Conservation (phyloP, 306 rosid species). For the Quillaja saponaria region DNA sequence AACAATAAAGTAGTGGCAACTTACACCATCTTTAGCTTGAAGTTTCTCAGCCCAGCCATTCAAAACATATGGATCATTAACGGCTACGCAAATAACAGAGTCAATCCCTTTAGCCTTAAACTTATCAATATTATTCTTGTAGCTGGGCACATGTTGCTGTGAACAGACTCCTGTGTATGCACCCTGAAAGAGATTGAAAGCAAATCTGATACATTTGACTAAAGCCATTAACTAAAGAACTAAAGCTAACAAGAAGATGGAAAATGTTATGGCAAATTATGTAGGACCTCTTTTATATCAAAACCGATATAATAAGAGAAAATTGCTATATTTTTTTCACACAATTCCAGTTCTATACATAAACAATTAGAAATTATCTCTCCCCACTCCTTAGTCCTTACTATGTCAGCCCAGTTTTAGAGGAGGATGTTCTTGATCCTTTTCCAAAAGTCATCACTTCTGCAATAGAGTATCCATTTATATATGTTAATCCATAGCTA, state of each 20-base stretch:
- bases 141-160: constrained; percentile 81
- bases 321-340: not conserved
- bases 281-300: not conserved
- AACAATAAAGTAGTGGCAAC: constrained; percentile 27
- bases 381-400: too few species aligned
- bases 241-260: not conserved
- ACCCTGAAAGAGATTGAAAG: constrained; percentile 54
- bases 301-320: not conserved
- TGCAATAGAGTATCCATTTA: too few species aligned
- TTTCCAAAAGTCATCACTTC: too few species aligned
- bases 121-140: constrained; percentile 69
- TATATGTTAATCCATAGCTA: too few species aligned
- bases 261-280: not conserved
- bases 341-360: constrained; percentile 4
- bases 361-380: too few species aligned
- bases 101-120: constrained; percentile 79
- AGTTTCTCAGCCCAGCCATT: constrained; percentile 89
- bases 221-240: constrained; percentile 9
- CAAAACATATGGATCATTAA: constrained; percentile 80
- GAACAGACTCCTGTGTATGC: constrained; percentile 97
- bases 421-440: too few species aligned
- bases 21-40: constrained; percentile 76
- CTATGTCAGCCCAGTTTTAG: too few species aligned
- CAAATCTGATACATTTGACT: not conserved
- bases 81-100: constrained; percentile 80